These are phyloP conservation scores for Hirschioporus abietinus DNA, from an alignment of 768 basidiomycete genomes.

Conservation along the genomic window DNA sequence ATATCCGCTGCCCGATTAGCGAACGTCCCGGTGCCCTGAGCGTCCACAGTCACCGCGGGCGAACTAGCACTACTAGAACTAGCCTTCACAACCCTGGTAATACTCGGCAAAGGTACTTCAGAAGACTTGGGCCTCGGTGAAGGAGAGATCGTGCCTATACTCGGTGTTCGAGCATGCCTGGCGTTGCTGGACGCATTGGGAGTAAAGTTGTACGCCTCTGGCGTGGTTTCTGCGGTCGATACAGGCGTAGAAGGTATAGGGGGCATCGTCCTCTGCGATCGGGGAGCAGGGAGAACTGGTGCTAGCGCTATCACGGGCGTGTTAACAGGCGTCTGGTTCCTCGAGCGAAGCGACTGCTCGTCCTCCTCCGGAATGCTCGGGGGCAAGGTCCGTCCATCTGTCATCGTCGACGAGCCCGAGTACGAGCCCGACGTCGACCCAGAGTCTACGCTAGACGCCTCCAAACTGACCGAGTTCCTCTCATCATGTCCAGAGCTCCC, in stretches of 20 bases:
- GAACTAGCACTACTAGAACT: slow-evolving; percentile 11
- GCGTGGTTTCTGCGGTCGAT: slow-evolving; percentile 5
- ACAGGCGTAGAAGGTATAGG: slow-evolving; percentile 4
- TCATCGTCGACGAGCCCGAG: slow-evolving; percentile 1
- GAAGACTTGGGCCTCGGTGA: slow-evolving; percentile 14
- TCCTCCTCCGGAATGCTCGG: slow-evolving; percentile 30
- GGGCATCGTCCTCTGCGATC: slow-evolving; percentile 6
- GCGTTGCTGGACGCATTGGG: slow-evolving; percentile 8
- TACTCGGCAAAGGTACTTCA: slow-evolving; percentile 18
- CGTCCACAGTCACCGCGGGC: slow-evolving; percentile 16
- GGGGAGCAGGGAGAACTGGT: slow-evolving; percentile 18
- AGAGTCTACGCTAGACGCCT: background rate
- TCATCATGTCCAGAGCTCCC: background rate
- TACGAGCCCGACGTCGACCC: slow-evolving; percentile 6
- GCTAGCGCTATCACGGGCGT: slow-evolving; percentile 42
- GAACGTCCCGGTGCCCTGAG: slow-evolving; percentile 34
- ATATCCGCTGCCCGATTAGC: slow-evolving; percentile 70
- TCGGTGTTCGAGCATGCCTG: background rate
- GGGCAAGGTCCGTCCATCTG: slow-evolving; percentile 17
- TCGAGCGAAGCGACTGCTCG: slow-evolving; percentile 28
- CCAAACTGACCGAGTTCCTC: background rate
- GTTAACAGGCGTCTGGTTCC: slow-evolving; percentile 57
- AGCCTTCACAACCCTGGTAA: slow-evolving; percentile 6
- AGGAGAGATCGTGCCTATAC: background rate
- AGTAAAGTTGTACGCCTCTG: slow-evolving; percentile 10